Conservation (phyloP, 1,139 yeast genomes). For the Blastobotrys apis region DNA sequence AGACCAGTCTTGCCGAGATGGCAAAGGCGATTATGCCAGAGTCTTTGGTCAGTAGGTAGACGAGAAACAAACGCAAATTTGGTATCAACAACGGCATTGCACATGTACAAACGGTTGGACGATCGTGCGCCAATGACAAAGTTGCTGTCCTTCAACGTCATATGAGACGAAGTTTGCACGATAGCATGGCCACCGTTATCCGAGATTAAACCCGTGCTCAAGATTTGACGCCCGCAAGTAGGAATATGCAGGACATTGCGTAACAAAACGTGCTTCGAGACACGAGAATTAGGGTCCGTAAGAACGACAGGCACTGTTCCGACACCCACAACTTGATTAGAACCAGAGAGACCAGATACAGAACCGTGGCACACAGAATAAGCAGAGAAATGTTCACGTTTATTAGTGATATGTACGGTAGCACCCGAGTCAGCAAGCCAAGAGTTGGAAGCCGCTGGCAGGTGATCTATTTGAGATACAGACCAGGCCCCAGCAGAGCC, state of each 20-base stretch:
- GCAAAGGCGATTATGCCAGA: too few species aligned
- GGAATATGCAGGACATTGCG: not conserved
- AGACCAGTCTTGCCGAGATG: too few species aligned
- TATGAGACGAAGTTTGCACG: too few species aligned
- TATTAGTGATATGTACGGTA: slow-evolving; percentile 1
- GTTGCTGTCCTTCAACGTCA: too few species aligned
- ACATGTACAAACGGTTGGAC: too few species aligned
- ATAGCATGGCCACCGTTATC: not conserved
- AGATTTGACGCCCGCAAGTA: not conserved
- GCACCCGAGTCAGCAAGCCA: slow-evolving; percentile 3
- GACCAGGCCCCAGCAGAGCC: not conserved
- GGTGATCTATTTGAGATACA: too few species aligned
- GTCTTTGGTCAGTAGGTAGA: too few species aligned
- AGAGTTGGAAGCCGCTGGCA: not conserved
- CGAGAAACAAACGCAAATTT: too few species aligned
- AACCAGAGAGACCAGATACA: not conserved
- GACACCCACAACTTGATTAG: not conserved
- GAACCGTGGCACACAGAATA: not conserved
- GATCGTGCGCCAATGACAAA: too few species aligned
- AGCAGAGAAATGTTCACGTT: not conserved
- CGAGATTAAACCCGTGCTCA: not conserved
- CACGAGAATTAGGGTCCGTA: not conserved
- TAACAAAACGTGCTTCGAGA: not conserved
- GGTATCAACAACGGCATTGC: too few species aligned
- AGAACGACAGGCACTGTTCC: not conserved